Evolutionary conservation across 2,329 filamentous ascomycete species (phyloP).

Genomic region (Chaetomium strumarium): DNA sequence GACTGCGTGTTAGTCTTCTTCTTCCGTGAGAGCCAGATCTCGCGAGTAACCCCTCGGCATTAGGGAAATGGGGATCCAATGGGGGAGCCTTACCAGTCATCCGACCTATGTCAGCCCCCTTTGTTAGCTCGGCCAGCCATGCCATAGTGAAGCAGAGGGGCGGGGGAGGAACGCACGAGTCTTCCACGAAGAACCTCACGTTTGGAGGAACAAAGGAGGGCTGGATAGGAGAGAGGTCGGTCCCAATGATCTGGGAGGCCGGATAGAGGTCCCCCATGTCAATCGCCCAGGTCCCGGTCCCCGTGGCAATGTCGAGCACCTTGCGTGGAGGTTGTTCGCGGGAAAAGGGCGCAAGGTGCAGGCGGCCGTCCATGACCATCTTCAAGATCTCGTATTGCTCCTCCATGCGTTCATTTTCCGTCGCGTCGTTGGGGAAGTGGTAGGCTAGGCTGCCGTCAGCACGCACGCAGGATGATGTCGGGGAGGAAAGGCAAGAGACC

Average conservation of each 20-base stretch:
- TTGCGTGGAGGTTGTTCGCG: slow-evolving; percentile 24
- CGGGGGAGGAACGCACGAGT: slow-evolving; percentile 37
- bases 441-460: slow-evolving; percentile 27
- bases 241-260: slow-evolving; percentile 52
- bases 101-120: slow-evolving; percentile 31
- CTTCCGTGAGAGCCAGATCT: neutral
- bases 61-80: slow-evolving; percentile 20
- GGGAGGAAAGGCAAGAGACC: slow-evolving; percentile 6
- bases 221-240: slow-evolving; percentile 63
- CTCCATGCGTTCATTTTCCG: slow-evolving; percentile 29
- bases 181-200: slow-evolving; percentile 68
- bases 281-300: slow-evolving; percentile 60
- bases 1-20: neutral
- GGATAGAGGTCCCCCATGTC: slow-evolving; percentile 61
- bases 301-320: slow-evolving; percentile 40
- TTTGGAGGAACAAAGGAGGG: slow-evolving; percentile 62
- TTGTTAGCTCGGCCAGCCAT: neutral
- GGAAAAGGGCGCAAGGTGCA: slow-evolving; percentile 30
- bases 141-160: neutral
- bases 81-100: slow-evolving; percentile 48
- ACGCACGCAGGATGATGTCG: neutral
- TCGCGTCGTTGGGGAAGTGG: slow-evolving; percentile 30
- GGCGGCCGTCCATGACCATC: slow-evolving; percentile 28
- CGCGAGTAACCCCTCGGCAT: no score
- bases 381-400: slow-evolving; percentile 30